phyloP scores from a whole-genome alignment of 2,329 filamentous ascomycete species.

The Botrytis deweyae region DNA sequence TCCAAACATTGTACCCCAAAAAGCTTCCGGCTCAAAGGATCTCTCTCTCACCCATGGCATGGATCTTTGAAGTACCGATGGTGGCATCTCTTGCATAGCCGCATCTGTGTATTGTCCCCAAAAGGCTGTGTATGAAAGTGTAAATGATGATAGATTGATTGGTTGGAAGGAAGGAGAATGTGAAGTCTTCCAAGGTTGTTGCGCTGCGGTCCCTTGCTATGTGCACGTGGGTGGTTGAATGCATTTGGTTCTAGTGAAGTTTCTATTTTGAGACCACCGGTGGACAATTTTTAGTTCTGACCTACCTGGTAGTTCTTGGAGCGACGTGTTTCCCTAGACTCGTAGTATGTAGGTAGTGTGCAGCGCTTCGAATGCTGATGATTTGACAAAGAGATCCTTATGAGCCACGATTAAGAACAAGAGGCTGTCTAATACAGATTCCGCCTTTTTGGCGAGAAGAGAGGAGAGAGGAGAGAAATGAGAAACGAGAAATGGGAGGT shows the following conservation, averaged over 20 bases:
- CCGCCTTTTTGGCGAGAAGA: background rate
- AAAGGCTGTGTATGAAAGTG: background rate
- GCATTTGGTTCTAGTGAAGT: background rate
- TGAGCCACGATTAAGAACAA: background rate
- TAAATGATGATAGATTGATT: background rate
- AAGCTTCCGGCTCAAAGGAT: background rate
- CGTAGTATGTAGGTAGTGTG: background rate
- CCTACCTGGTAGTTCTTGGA: background rate
- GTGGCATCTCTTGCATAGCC: conserved; percentile 5
- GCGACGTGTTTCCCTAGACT: background rate
- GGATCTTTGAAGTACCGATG: background rate
- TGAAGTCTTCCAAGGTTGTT: background rate
- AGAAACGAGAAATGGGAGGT: background rate
- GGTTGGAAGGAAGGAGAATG: background rate
- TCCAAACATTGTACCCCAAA: background rate
- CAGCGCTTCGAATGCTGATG: background rate
- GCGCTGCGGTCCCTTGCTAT: background rate
- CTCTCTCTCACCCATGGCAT: background rate
- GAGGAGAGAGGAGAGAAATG: too few relatives aligned
- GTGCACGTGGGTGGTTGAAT: background rate
- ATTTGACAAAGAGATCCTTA: background rate
- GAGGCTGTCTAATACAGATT: background rate
- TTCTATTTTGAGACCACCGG: conserved; percentile 10
- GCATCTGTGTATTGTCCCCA: background rate
- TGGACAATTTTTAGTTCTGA: background rate